Evolutionary conservation across 768 basidiomycete species (phyloP), one percentile per base, ranked within the genome.

Genomic region (Pleurotus pulmonarius): DNA sequence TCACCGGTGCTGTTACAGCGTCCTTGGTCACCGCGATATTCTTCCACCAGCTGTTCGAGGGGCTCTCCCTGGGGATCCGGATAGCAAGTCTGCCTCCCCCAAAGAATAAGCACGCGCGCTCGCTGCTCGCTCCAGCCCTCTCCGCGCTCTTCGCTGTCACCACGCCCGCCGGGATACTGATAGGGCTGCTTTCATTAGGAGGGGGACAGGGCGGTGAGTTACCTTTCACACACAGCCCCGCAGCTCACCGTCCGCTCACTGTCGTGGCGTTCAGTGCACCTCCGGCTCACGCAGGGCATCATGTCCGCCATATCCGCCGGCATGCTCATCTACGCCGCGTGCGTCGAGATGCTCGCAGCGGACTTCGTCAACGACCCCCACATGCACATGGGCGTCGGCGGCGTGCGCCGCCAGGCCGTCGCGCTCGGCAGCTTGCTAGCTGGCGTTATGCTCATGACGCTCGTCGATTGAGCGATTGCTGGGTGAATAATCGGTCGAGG

Each of bases 21-120:
- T 86, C 88, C 0, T 78, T 92, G 2, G 79, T 88, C 11, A 81
- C 86, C 3, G 90, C 90, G 1, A 83, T 92, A 29, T 73, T 83
- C 22, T 92, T 92, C 67, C 92, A 93, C 65, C 91, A 93, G 63
- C 74, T 92, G 8, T 93, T 92, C 61, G 91, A 92, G 63, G 91
- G 90, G 0, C 77, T 93, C 8, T 91, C 90, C 0, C 78, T 93
- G 22, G 91, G 91, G 2, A 88, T 92, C 51, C 82, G 91, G 13
- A 89, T 90, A 64, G 83, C 90, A 1, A 76, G 81, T 2, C 74
- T 92, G 12, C 86, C 88, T 0, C 72, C 82, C 18, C 58, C 61
- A n/a, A 57, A 38, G 16, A 40, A 15, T 18, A 49, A 47, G 9
- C 13, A 46, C 39, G 39, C 57, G 53, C 25, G 57, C 53, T 55